Conservation (phyloP, 371 early-diverging fungal species). For the Choanephora cucurbitarum region DNA sequence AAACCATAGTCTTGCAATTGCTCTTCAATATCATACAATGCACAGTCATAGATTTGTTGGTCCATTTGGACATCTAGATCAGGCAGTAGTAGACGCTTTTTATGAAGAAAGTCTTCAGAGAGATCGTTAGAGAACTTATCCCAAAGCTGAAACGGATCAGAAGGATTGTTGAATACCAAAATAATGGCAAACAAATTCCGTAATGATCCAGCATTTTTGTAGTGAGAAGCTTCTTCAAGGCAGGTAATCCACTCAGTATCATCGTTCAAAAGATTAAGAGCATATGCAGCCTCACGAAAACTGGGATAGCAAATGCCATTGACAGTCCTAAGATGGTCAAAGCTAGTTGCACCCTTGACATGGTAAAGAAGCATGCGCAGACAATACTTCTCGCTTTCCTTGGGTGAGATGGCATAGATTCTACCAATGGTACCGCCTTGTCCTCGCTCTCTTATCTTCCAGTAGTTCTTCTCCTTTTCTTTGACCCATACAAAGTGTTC, state of each 20-base stretch:
- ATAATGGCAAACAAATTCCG: conserved; percentile 23
- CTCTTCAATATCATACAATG: not conserved
- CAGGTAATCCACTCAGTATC: conserved; percentile 20
- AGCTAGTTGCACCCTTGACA: conserved; percentile 18
- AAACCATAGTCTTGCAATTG: not conserved
- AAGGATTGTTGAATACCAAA: not conserved
- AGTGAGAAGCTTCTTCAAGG: conserved; percentile 18
- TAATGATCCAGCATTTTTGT: conserved; percentile 6
- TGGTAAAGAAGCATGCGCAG: conserved; percentile 20
- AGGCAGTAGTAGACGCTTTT: not conserved
- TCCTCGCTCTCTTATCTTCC: conserved; percentile 6
- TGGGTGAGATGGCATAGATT: conserved; percentile 23
- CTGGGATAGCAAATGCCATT: conserved; percentile 5
- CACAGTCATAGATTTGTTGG: not conserved
- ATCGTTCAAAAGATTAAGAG: conserved; percentile 10
- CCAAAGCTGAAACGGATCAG: conserved; percentile 11
- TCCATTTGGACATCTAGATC: not conserved
- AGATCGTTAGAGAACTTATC: not conserved
- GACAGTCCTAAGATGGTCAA: conserved; percentile 16
- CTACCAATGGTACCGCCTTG: conserved; percentile 20
- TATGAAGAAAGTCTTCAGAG: conserved; percentile 7
- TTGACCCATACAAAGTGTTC: not conserved
- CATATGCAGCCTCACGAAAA: conserved; percentile 10
- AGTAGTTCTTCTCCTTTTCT: not conserved
- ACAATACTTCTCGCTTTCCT: conserved; percentile 21